Percentiles rank a stretch among this genome's conserved stretches.
Conservation (phyloP, 805 yeast genomes). For the Pichia occidentalis region DNA sequence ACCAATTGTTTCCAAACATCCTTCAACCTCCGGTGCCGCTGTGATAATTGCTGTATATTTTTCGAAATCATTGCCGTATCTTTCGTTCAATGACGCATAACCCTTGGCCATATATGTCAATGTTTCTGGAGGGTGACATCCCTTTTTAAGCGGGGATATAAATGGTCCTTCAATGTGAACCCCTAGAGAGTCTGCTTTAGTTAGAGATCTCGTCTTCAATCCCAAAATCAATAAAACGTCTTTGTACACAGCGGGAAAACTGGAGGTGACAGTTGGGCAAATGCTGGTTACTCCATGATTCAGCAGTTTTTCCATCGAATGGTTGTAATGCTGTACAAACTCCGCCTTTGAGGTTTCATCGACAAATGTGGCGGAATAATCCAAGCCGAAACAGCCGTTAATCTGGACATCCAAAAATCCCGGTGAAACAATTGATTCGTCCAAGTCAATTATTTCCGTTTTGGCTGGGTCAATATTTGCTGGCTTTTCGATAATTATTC, state of each 20-base stretch:
- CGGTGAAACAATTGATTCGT: constrained; percentile 45
- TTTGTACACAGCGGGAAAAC: constrained; percentile 41
- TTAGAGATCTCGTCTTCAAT: constrained; percentile 26
- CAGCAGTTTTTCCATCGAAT: constrained; percentile 40
- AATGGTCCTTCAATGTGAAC: constrained; percentile 60
- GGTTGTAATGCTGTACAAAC: constrained; percentile 34
- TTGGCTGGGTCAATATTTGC: constrained; percentile 3
- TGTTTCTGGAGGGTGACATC: constrained; percentile 34
- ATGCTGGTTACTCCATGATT: constrained; percentile 48
- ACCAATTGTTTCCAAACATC: constrained; percentile 37
- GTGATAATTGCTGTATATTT: constrained; percentile 32
- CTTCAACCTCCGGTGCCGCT: constrained; percentile 46
- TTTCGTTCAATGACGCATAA: constrained; percentile 5
- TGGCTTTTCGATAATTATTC: constrained; percentile 34
- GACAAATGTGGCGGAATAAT: constrained; percentile 31
- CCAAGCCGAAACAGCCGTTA: constrained; percentile 52
- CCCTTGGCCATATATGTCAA: constrained; percentile 5
- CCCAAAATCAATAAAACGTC: constrained; percentile 40
- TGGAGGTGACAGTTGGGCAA: constrained; percentile 53
- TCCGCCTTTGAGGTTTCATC: constrained; percentile 29
- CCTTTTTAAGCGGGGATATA: constrained; percentile 41
- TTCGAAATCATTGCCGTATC: constrained; percentile 11
- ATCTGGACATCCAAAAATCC: constrained; percentile 54
- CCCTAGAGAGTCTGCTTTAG: constrained; percentile 42
- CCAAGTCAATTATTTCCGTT: constrained; percentile 34